Conservation (phyloP, 768 basidiomycete species). For the Epithele typhae region DNA sequence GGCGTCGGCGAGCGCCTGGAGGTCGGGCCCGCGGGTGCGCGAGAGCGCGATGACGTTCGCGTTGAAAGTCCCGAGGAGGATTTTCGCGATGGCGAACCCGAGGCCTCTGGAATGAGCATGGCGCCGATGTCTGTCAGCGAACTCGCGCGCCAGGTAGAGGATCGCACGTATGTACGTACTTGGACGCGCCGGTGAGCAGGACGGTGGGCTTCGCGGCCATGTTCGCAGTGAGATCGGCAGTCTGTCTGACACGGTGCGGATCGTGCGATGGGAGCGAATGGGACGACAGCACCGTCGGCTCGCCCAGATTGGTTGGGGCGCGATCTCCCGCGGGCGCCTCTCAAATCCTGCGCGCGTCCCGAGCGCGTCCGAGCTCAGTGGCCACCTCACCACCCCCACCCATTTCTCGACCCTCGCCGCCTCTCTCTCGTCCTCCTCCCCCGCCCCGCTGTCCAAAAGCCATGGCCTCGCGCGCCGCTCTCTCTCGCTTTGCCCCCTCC, state of each 20-base stretch:
- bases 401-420: conserved; percentile 19
- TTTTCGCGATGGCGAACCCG: conserved; percentile 72
- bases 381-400: conserved; percentile 17
- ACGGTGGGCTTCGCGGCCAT: conserved; percentile 50
- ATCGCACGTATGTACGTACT: conserved; percentile 41
- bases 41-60: conserved; percentile 75
- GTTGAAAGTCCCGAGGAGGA: conserved; percentile 57
- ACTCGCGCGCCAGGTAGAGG: no score
- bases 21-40: conserved; percentile 63
- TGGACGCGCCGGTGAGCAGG: conserved; percentile 84
- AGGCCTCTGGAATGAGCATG: conserved; percentile 49
- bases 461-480: conserved; percentile 62
- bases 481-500: conserved; percentile 60
- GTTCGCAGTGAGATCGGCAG: background rate
- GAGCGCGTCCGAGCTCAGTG: conserved; percentile 14
- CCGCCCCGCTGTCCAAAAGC: conserved; percentile 24
- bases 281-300: conserved; percentile 7
- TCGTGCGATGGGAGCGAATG: conserved; percentile 1
- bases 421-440: conserved; percentile 17
- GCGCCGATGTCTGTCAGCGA: no score
- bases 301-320: conserved; percentile 9
- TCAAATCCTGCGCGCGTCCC: conserved; percentile 13
- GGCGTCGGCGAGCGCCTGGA: conserved; percentile 42
- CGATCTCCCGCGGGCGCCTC: conserved; percentile 5
- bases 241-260: background rate